These are phyloP conservation scores for Phytophthora citricola DNA, from an alignment of 352 stramenopile genomes.

Conservation along the genomic window DNA sequence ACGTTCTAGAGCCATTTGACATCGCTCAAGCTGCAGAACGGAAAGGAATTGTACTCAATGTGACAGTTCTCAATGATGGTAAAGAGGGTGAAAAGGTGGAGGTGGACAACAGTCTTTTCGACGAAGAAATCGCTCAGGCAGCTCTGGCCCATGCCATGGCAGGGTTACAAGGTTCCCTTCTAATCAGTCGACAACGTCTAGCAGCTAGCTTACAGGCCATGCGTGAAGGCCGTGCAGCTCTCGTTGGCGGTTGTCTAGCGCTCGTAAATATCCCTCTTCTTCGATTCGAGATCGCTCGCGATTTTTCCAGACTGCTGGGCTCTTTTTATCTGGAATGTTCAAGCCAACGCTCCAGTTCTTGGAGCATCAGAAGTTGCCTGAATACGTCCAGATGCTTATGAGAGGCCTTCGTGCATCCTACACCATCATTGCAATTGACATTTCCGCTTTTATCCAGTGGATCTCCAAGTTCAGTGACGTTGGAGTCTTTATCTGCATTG, in stretches of 20 bases:
- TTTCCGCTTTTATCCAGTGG: constrained; percentile 23
- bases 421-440: constrained; percentile 33
- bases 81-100: constrained; percentile 10
- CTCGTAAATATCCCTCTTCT: constrained; percentile 34
- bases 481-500: constrained; percentile 38
- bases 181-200: constrained; percentile 16
- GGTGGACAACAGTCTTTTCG: constrained; percentile 21
- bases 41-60: not conserved
- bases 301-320: constrained; percentile 47
- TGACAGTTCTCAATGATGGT: not conserved
- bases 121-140: constrained; percentile 15
- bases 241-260: constrained; percentile 10
- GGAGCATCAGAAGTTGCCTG: constrained; percentile 25
- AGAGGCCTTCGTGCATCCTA: constrained; percentile 32
- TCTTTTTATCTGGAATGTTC: constrained; percentile 52
- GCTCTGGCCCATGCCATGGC: constrained; percentile 15
- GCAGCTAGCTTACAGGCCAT: constrained; percentile 15
- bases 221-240: constrained; percentile 15
- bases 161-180: constrained; percentile 12
- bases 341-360: constrained; percentile 27
- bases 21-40: constrained; percentile 13
- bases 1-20: constrained; percentile 18
- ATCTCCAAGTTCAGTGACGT: constrained; percentile 30
- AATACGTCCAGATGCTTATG: constrained; percentile 18
- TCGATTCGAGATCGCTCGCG: constrained; percentile 46